These are phyloP conservation scores for Pogostemon cablin DNA, from an alignment of 257 asterid species.

Conservation along the genomic window DNA sequence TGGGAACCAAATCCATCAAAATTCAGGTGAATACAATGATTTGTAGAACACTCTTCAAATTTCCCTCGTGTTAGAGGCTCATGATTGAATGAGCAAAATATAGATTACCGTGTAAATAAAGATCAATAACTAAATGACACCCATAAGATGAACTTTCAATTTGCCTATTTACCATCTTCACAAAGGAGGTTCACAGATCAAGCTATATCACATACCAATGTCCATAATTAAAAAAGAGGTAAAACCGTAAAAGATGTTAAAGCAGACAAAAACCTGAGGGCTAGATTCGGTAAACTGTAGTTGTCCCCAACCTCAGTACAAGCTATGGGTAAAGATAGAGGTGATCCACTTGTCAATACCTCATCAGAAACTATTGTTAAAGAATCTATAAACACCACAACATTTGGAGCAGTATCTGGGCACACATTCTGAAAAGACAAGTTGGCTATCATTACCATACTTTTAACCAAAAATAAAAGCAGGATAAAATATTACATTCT, in stretches of 20 bases:
- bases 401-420: slow-evolving; percentile 71
- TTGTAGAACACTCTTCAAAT: too few species aligned
- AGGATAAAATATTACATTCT: slow-evolving; percentile 16
- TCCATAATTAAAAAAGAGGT: slow-evolving; percentile 17
- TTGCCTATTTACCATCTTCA: too few species aligned
- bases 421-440: slow-evolving; percentile 73
- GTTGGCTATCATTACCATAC: slow-evolving; percentile 18
- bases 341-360: slow-evolving; percentile 71
- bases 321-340: slow-evolving; percentile 65
- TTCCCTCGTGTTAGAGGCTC: too few species aligned
- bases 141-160: too few species aligned
- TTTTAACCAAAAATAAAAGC: slow-evolving; percentile 8
- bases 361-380: slow-evolving; percentile 79
- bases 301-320: slow-evolving; percentile 87
- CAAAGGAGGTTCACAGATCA: too few species aligned
- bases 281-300: slow-evolving; percentile 77
- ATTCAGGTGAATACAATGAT: too few species aligned
- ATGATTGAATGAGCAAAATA: too few species aligned
- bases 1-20: too few species aligned
- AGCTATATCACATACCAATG: too few species aligned
- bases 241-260: slow-evolving; percentile 4
- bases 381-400: slow-evolving; percentile 82
- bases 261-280: slow-evolving; percentile 68
- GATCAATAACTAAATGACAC: too few species aligned
- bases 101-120: too few species aligned